phyloP scores from a whole-genome alignment of 164 flowering plant genomes.

The Magnolia officinalis region DNA sequence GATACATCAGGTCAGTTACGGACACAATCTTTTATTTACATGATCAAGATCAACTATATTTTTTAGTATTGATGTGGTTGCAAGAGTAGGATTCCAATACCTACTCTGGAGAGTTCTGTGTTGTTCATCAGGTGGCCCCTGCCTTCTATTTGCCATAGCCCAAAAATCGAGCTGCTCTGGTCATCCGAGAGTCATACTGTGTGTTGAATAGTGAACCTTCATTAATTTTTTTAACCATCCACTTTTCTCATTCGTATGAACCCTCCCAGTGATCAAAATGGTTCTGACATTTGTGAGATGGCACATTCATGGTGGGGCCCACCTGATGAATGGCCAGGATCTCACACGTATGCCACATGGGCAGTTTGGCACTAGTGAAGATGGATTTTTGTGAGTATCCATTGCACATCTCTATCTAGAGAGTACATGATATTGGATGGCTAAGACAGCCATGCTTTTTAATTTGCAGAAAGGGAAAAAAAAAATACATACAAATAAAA shows the following conservation, averaged over 20 bases:
- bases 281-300: no score
- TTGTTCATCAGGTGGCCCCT: neutral
- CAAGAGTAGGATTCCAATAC: neutral
- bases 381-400: neutral
- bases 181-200: neutral
- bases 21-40: neutral
- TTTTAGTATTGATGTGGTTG: no score
- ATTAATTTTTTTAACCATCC: no score
- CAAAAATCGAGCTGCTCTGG: neutral
- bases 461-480: no score
- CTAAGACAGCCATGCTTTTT: neutral
- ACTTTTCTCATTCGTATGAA: no score
- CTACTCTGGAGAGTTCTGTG: neutral
- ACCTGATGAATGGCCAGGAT: no score
- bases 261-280: no score
- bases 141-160: no score
- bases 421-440: neutral
- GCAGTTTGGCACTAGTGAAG: no score
- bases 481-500: no score
- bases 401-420: neutral
- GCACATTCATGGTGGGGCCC: no score
- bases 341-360: no score
- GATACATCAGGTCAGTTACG: slow-evolving; percentile 76
- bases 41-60: neutral
- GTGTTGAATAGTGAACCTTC: neutral